Evolutionary conservation across 83 land plant genomes (phyloP).

Genomic region (Picea abies): DNA sequence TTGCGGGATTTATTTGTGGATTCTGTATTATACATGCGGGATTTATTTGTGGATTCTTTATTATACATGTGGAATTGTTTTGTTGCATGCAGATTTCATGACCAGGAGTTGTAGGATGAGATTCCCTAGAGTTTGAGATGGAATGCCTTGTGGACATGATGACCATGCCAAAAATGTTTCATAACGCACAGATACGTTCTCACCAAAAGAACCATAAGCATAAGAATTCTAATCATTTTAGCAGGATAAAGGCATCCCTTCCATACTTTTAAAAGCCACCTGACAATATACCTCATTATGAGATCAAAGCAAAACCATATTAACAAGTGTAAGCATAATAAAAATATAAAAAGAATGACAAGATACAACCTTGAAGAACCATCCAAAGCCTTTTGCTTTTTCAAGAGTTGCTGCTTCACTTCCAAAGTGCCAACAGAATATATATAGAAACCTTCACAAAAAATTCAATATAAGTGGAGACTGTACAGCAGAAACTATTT

Average conservation of each 20-base stretch:
- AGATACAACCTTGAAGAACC: slow-evolving; percentile 32
- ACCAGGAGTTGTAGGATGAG: no score
- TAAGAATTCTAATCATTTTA: not conserved
- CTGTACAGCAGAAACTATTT: no score
- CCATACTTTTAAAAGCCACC: not conserved
- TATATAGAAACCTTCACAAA: slow-evolving; percentile 22
- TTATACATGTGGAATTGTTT: no score
- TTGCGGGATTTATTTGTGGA: no score
- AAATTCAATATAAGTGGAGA: no score
- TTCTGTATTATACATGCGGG: no score
- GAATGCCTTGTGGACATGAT: no score
- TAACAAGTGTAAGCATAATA: not conserved
- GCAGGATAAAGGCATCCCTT: not conserved
- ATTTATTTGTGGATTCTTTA: no score
- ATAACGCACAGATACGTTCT: not conserved
- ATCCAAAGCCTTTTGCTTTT: slow-evolving; percentile 31
- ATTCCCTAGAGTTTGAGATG: no score
- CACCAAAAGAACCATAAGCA: not conserved
- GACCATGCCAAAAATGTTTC: not conserved
- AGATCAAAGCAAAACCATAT: no score
- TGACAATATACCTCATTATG: not conserved
- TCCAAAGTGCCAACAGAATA: slow-evolving; percentile 33
- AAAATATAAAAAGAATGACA: not conserved
- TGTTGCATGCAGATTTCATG: no score
- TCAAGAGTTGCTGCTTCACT: slow-evolving; percentile 16